Conservation (phyloP, 2,329 filamentous ascomycete genomes). For the Cercospora canescens region DNA sequence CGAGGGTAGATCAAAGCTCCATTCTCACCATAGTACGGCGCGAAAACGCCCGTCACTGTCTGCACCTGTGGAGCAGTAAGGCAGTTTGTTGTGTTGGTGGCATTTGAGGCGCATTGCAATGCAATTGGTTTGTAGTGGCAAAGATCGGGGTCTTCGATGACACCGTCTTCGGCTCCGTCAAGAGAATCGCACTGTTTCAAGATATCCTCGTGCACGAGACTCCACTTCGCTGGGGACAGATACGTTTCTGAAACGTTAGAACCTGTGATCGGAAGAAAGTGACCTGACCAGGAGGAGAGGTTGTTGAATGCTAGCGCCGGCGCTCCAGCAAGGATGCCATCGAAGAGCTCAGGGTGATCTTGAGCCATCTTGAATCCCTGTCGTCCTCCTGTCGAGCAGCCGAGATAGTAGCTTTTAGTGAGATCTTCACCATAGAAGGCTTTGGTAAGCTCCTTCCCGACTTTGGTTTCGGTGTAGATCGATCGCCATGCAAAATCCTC, state of each 20-base stretch:
- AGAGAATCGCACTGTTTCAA: conserved; percentile 51
- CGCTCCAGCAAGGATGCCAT: conserved; percentile 48
- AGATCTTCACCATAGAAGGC: conserved; percentile 40
- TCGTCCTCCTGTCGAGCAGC: conserved; percentile 49
- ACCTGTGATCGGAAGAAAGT: conserved; percentile 42
- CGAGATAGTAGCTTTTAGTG: conserved; percentile 48
- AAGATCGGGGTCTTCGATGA: conserved; percentile 46
- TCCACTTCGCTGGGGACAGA: conserved; percentile 40
- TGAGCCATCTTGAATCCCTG: conserved; percentile 49
- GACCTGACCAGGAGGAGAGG: conserved; percentile 43
- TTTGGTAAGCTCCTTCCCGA: conserved; percentile 34
- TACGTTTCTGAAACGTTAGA: conserved; percentile 40
- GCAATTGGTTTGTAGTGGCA: conserved; percentile 44
- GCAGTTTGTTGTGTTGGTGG: conserved; percentile 40
- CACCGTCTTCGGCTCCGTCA: conserved; percentile 49
- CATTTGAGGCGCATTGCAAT: conserved; percentile 38
- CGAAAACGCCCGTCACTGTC: conserved; percentile 43
- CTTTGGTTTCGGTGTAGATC: conserved; percentile 31
- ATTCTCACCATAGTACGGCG: conserved; percentile 41
- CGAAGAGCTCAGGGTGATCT: conserved; percentile 48
- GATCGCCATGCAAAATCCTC: conserved; percentile 49
- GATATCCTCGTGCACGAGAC: conserved; percentile 42
- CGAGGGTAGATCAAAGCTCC: conserved; percentile 50
- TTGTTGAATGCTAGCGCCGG: conserved; percentile 46
- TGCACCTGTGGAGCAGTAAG: conserved; percentile 44